Conservation (phyloP, 1,139 yeast species). For the Kodamaea fungicola region DNA sequence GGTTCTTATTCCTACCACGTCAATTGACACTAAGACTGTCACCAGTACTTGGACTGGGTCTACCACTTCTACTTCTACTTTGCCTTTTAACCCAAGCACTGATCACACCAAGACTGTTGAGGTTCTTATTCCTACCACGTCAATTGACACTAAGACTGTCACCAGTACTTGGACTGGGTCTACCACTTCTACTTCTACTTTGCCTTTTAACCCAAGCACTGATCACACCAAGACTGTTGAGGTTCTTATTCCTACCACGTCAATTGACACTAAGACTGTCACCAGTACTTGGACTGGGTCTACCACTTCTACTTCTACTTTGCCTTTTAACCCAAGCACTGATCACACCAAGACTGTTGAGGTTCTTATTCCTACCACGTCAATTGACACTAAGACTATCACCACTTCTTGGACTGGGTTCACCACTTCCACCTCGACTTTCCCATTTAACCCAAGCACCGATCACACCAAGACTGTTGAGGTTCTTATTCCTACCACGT, state of each 20-base stretch:
- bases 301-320: slow-evolving; percentile 17
- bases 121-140: slow-evolving; percentile 11
- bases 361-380: slow-evolving; percentile 13
- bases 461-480: slow-evolving; percentile 15
- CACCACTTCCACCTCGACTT: slow-evolving; percentile 18
- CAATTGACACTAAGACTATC: slow-evolving; percentile 15
- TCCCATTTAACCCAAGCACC: slow-evolving; percentile 8
- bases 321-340: slow-evolving; percentile 8
- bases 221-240: slow-evolving; percentile 15
- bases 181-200: slow-evolving; percentile 17
- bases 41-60: slow-evolving; percentile 23
- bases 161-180: slow-evolving; percentile 23
- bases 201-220: slow-evolving; percentile 8
- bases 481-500: slow-evolving; percentile 12
- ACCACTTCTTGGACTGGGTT: slow-evolving; percentile 19
- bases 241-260: slow-evolving; percentile 11
- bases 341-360: slow-evolving; percentile 15
- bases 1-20: slow-evolving; percentile 15
- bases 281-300: slow-evolving; percentile 23
- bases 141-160: slow-evolving; percentile 11
- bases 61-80: slow-evolving; percentile 18
- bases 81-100: slow-evolving; percentile 8
- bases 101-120: slow-evolving; percentile 16
- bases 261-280: slow-evolving; percentile 11
- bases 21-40: slow-evolving; percentile 8